Base-by-base conservation (phyloP, 2,329 filamentous ascomycete species). In the Monilinia aucupariae region DNA sequence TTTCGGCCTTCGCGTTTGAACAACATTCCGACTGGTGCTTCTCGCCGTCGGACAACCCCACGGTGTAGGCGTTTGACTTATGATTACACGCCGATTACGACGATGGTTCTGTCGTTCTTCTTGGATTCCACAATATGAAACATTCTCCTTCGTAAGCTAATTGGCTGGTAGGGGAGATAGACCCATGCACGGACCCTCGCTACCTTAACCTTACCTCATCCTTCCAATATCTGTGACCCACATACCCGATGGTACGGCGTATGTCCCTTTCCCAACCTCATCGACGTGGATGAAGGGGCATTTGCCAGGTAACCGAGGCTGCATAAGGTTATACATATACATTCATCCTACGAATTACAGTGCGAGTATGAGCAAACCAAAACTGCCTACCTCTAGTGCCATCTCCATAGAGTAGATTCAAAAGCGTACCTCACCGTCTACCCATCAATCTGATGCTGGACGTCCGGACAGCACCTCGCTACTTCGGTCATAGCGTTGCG, bases 1-100 rank as follows among this genome's bases (percentile, higher is more conserved):
- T 25, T 58, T 58, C 54, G 54, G 54, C 47, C 54, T 47, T 58
- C 54, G 54, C 54, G 30, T 58, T 58, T 58, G 54, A 58, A 27
- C 17, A 47, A 56, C n/a, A 47, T 34, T 8, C 54, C 54, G 43
- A 48, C 32, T 32, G 12, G 39, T 20, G 27, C 20, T 45, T 45
- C 39, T 34, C 7, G 30, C 30, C 45, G 45, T 39, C 54, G 54
- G 54, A 58, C 54, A 58, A 58, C 54, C 54, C 54, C 54, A 58
- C 41, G 30, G 54, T 37, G 41, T 17, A 4, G 54, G 54, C 54
- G 54, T 58, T 58, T 48, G 53, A 56, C 9, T 25, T 27, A 3
- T 22, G 32, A 45, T 20, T 12, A 47, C 13, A 27, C n/a, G n/a
- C n/a, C 12, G 20, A 56, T 56, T 56, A 52, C n/a, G 20, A 47